Conservation (phyloP, 345 rosid genomes). For the Noccaea bulbosa region DNA sequence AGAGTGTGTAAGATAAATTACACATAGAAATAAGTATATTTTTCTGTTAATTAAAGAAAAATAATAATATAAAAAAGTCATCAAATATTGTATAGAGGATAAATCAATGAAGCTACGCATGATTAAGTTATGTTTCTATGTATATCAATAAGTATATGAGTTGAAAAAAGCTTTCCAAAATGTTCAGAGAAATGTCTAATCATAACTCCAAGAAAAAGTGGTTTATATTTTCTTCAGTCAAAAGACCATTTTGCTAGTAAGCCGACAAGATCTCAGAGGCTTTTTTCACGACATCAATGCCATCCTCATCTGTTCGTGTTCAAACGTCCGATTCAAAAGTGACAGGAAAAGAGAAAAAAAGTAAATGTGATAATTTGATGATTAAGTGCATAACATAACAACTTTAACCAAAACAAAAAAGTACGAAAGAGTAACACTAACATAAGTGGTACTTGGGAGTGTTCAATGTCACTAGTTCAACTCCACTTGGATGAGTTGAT, state of each 20-base stretch:
- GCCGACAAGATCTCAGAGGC: conserved; percentile 42
- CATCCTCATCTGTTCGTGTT: conserved; percentile 42
- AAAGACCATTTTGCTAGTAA: conserved; percentile 37
- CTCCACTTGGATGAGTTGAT: too few relatives aligned
- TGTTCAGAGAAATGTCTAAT: conserved; percentile 19
- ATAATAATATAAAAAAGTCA: too few relatives aligned
- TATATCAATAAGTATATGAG: neutral
- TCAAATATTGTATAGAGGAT: too few relatives aligned
- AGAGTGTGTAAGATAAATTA: too few relatives aligned
- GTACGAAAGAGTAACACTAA: neutral
- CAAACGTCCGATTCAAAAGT: conserved; percentile 37
- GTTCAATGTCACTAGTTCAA: too few relatives aligned
- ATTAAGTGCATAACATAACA: conserved; percentile 1
- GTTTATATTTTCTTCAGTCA: conserved; percentile 29
- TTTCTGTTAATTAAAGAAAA: too few relatives aligned
- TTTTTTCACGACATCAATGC: conserved; percentile 37
- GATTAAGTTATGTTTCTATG: too few relatives aligned
- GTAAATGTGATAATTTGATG: neutral
- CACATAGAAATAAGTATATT: too few relatives aligned
- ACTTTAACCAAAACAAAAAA: neutral
- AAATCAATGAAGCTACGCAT: too few relatives aligned
- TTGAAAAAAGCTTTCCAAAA: conserved; percentile 21
- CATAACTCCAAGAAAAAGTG: conserved; percentile 16
- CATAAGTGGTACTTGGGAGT: too few relatives aligned
- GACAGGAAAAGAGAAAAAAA: neutral